Evolutionary conservation across 148 eudicot genomes (phyloP).

Genomic region (Rhododendron simsii): DNA sequence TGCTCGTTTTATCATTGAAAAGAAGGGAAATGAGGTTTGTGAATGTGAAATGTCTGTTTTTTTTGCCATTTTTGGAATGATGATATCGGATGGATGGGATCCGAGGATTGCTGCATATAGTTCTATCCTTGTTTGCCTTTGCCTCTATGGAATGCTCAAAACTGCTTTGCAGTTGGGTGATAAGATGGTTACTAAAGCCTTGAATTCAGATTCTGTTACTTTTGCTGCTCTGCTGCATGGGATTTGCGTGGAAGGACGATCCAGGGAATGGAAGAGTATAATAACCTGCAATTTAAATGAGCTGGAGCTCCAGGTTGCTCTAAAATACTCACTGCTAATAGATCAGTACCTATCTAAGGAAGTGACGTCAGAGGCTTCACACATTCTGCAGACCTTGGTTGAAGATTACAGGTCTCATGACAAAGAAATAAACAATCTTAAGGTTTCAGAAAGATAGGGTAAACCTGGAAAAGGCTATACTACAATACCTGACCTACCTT

Average conservation of each 20-base stretch:
- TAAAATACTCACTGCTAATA: slow-evolving; percentile 51
- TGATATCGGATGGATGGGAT: slow-evolving; percentile 56
- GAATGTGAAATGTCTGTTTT: slow-evolving; percentile 27
- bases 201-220: slow-evolving; percentile 44
- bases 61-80: slow-evolving; percentile 34
- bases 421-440: slow-evolving; percentile 19
- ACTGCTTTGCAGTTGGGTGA: slow-evolving; percentile 52
- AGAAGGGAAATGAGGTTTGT: slow-evolving; percentile 23
- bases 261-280: slow-evolving; percentile 62
- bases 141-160: slow-evolving; percentile 55
- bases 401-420: slow-evolving; percentile 32
- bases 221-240: slow-evolving; percentile 72
- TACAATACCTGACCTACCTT: background rate
- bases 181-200: slow-evolving; percentile 44
- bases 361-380: slow-evolving; percentile 44
- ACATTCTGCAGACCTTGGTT: slow-evolving; percentile 54
- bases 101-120: slow-evolving; percentile 55
- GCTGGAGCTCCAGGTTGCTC: slow-evolving; percentile 44
- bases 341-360: slow-evolving; percentile 42
- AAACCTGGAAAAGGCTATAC: background rate
- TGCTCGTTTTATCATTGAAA: slow-evolving; percentile 5
- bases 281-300: slow-evolving; percentile 49
- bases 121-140: slow-evolving; percentile 74
- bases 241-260: slow-evolving; percentile 64
- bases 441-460: slow-evolving; percentile 26